phyloP scores from a whole-genome alignment of 2,329 filamentous ascomycete species.

The Nothophaeocryptopus gaeumannii region DNA sequence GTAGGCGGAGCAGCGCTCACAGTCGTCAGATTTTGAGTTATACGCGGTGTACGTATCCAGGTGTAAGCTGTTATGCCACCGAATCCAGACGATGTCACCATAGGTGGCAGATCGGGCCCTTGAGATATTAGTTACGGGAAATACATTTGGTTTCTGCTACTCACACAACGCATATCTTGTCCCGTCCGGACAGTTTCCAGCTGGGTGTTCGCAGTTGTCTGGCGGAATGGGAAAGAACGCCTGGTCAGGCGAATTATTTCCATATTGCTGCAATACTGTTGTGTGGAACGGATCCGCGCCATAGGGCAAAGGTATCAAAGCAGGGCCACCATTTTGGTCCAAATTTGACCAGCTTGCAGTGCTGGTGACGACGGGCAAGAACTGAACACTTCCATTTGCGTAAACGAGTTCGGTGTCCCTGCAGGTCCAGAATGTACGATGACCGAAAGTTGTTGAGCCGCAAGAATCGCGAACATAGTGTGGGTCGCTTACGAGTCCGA shows the following conservation, averaged over 20 bases:
- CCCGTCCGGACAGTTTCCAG: slow-evolving; percentile 5
- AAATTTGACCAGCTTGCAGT: slow-evolving; percentile 12
- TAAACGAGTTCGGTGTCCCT: slow-evolving; percentile 8
- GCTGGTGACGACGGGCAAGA: slow-evolving; percentile 2
- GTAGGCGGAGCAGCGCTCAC: slow-evolving; percentile 1
- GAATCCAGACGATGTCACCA: not conserved
- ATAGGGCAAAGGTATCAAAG: not conserved
- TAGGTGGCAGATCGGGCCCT: not conserved
- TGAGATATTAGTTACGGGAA: no score
- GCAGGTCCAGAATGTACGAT: slow-evolving; percentile 13
- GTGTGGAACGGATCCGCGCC: not conserved
- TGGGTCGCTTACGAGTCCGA: slow-evolving; percentile 10
- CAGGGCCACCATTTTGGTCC: not conserved
- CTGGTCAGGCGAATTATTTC: not conserved
- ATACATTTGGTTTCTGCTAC: no score
- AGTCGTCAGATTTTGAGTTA: not conserved
- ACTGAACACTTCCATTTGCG: slow-evolving; percentile 1
- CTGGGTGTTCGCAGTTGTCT: slow-evolving; percentile 2
- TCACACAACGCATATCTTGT: slow-evolving; percentile 1
- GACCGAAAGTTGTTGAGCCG: slow-evolving; percentile 2
- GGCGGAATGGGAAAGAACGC: slow-evolving; percentile 4
- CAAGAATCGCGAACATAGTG: slow-evolving; percentile 4
- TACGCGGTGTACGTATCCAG: slow-evolving; percentile 6
- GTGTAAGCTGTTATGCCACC: slow-evolving; percentile 3
- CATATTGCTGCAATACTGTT: slow-evolving; percentile 5